A percentile compares a stretch with the other conserved stretches of the same genome.
These are phyloP conservation scores for Begonia peltatifolia DNA, from an alignment of 306 rosid species.

Conservation along the genomic window DNA sequence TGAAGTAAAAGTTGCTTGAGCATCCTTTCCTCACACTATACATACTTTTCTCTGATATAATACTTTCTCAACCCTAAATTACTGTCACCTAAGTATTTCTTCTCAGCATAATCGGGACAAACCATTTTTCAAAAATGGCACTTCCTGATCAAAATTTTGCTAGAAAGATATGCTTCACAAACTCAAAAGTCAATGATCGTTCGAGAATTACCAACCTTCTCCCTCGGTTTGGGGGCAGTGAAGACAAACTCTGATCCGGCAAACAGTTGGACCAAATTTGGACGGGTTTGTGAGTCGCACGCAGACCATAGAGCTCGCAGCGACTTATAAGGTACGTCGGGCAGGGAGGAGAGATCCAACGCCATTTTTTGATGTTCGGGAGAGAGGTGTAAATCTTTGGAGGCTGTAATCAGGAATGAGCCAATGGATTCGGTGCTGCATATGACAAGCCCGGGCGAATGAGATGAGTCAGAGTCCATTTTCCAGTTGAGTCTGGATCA, in stretches of 20 bases:
- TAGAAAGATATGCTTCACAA: too few species aligned
- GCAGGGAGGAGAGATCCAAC: slow-evolving; percentile 27
- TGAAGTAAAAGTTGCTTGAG: neutral
- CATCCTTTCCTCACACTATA: neutral
- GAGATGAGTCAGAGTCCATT: slow-evolving; percentile 9
- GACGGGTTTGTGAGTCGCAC: slow-evolving; percentile 26
- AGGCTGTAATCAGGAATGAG: slow-evolving; percentile 37
- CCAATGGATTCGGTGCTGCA: slow-evolving; percentile 32
- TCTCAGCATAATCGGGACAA: too few species aligned
- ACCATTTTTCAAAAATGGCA: too few species aligned
- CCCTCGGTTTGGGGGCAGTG: slow-evolving; percentile 65
- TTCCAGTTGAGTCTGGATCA: neutral
- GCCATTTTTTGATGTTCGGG: slow-evolving; percentile 41
- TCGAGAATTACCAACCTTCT: slow-evolving; percentile 33
- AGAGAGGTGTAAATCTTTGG: slow-evolving; percentile 31
- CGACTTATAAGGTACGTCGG: slow-evolving; percentile 34
- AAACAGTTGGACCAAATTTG: slow-evolving; percentile 31
- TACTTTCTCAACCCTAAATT: neutral
- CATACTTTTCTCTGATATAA: neutral
- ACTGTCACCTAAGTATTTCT: too few species aligned
- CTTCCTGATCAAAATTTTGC: too few species aligned
- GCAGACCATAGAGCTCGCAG: slow-evolving; percentile 53
- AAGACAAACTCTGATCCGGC: slow-evolving; percentile 37
- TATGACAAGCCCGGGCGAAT: slow-evolving; percentile 38
- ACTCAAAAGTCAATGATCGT: neutral